Evolutionary conservation across 257 asterid genomes (phyloP).

Genomic region (Solanum stenotomum): DNA sequence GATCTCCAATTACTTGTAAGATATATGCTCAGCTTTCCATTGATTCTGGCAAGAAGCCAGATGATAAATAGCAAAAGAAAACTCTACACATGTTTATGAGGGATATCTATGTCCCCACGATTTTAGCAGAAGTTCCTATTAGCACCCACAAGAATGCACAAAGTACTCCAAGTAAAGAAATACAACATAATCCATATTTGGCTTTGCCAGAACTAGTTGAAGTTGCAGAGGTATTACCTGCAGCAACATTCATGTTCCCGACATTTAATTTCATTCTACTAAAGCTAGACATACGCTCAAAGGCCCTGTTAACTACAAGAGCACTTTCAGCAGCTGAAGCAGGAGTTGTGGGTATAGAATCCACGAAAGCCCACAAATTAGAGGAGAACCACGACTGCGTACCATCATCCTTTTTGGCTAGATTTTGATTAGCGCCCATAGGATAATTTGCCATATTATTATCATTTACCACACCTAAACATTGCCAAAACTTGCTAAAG

Average conservation of each 20-base stretch:
- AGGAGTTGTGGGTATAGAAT: constrained; percentile 92
- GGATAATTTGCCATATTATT: constrained; percentile 30
- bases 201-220: constrained; percentile 41
- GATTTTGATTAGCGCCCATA: constrained; percentile 42
- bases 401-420: constrained; percentile 40
- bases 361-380: constrained; percentile 83
- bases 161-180: constrained; percentile 59
- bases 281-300: constrained; percentile 90
- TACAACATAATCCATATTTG: constrained; percentile 34
- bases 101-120: constrained; percentile 5
- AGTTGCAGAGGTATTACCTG: constrained; percentile 43
- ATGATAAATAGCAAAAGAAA: constrained; percentile 4
- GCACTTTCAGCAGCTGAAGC: constrained; percentile 94
- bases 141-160: constrained; percentile 77
- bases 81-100: constrained; percentile 19
- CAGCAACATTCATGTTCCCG: constrained; percentile 37
- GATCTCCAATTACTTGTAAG: neutral
- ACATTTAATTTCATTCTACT: constrained; percentile 52
- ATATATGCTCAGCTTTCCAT: constrained; percentile 8
- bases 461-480: constrained; percentile 60
- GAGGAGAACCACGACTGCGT: constrained; percentile 75
- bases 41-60: constrained; percentile 9
- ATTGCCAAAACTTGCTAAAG: constrained; percentile 36
- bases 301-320: constrained; percentile 72
- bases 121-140: constrained; percentile 26